Percentiles rank a stretch among this genome's conserved stretches.
Conservation (phyloP, 257 asterid species). For the Euphrasia confusa region DNA sequence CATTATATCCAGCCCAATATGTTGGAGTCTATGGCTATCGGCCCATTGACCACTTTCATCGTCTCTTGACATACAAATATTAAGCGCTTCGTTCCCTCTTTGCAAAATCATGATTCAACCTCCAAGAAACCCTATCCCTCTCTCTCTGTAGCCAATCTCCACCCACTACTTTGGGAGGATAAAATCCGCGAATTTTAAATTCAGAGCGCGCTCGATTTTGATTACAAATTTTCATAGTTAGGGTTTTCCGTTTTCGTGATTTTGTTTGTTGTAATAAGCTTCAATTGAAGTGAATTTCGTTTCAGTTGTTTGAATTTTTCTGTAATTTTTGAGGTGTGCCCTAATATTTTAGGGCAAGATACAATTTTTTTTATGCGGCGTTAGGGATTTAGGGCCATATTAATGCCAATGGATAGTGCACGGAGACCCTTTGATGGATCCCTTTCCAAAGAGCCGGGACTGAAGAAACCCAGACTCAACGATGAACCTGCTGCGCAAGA, state of each 20-base stretch:
- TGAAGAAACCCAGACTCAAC: constrained; percentile 70
- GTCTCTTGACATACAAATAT: constrained; percentile 10
- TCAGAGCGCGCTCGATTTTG: not conserved
- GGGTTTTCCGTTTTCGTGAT: constrained; percentile 7
- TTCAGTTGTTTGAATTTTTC: not conserved
- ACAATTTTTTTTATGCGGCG: constrained; percentile 25
- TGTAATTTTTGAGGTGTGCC: constrained; percentile 14
- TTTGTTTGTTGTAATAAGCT: constrained; percentile 16
- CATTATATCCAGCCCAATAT: too few species aligned
- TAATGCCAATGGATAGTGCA: constrained; percentile 71
- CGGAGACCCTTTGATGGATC: constrained; percentile 82
- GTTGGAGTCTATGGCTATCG: not conserved
- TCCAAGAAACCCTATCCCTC: constrained; percentile 27
- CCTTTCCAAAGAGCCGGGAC: constrained; percentile 61
- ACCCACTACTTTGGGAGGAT: not conserved
- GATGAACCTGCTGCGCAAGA: constrained; percentile 51
- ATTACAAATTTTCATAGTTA: constrained; percentile 21
- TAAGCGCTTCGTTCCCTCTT: constrained; percentile 13
- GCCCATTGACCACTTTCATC: constrained; percentile 19
- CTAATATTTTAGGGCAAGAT: constrained; percentile 22
- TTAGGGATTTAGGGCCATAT: constrained; percentile 34
- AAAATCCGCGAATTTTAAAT: constrained; percentile 10
- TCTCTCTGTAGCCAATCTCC: not conserved
- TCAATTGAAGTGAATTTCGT: not conserved
- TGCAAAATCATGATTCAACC: constrained; percentile 28